Evolutionary conservation across 2,329 filamentous ascomycete genomes (phyloP).

Genomic region (Colletotrichum lindemuthianum): DNA sequence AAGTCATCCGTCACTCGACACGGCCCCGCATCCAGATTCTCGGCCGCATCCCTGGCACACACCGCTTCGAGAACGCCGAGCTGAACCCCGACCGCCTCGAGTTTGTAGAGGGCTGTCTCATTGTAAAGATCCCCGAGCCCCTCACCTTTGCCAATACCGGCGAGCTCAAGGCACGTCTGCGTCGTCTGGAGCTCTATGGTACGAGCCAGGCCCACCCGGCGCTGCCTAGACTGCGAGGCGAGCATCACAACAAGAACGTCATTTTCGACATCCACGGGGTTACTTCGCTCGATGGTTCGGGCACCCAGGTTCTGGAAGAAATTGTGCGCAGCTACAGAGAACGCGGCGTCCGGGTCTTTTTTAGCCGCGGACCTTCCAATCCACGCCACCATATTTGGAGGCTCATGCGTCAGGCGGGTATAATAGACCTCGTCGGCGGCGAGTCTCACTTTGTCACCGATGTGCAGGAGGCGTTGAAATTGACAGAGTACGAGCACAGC

Average conservation of each 20-base stretch:
- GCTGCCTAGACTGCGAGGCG: slow-evolving; percentile 78
- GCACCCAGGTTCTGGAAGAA: slow-evolving; percentile 89
- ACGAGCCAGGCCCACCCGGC: slow-evolving; percentile 86
- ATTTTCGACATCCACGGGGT: slow-evolving; percentile 99
- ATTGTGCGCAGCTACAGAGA: slow-evolving; percentile 86
- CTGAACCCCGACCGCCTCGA: slow-evolving; percentile 78
- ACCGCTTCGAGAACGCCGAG: slow-evolving; percentile 87
- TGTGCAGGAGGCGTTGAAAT: slow-evolving; percentile 83
- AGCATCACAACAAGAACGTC: slow-evolving; percentile 89
- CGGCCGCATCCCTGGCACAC: slow-evolving; percentile 85
- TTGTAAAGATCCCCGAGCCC: slow-evolving; percentile 97
- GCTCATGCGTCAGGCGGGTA: slow-evolving; percentile 81
- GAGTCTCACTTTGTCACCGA: slow-evolving; percentile 80
- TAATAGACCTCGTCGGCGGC: slow-evolving; percentile 85
- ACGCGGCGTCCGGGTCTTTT: slow-evolving; percentile 80
- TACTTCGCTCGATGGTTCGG: slow-evolving; percentile 91
- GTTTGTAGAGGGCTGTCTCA: slow-evolving; percentile 90
- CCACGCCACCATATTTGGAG: slow-evolving; percentile 69
- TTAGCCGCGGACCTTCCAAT: slow-evolving; percentile 65
- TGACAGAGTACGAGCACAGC: slow-evolving; percentile 78
- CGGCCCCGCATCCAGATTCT: slow-evolving; percentile 96
- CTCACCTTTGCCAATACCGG: slow-evolving; percentile 97
- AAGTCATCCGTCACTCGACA: slow-evolving; percentile 90
- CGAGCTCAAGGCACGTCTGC: slow-evolving; percentile 84
- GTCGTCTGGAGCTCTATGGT: slow-evolving; percentile 90